Evolutionary conservation across 2,329 filamentous ascomycete species (phyloP), one percentile per base, ranked within the genome.

Genomic region (Pezicula radicicola): DNA sequence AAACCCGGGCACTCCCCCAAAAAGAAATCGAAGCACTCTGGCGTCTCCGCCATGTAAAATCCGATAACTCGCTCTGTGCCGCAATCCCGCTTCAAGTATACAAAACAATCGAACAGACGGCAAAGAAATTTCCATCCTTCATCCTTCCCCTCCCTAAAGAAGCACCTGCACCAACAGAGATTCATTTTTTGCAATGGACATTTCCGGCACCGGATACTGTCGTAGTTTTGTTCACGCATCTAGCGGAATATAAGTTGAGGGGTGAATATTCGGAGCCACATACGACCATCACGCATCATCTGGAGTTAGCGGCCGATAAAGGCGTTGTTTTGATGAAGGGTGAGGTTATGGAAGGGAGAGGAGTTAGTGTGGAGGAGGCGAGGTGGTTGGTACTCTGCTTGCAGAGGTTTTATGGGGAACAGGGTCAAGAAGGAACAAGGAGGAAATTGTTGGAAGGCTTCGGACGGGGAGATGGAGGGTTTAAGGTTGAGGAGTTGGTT

Each of bases 131-230:
- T 68, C 94, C 94, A 13, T 87, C 91, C 62, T 99, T 99, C 73
- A 87, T 99, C 50, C 81, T 99, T 1, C 94, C 94, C 0, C 80
- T 97, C 6, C 89, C 89, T 59, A 89, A 81, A 70, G 76, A 67
- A 47, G 70, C 71, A 3, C 75, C 81, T 55, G 90, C 89, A 48
- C 42, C 42, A 16, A 90, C 91, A 44, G 94, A 97, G 70, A 91
- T 99, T 43, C 94, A 99, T 72, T 96, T 96, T 70, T 72, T 99
- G 56, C 93, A 99, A 72, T 99, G 95, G 91, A 89, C 88, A 0
- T 97, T 96, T 71, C 92, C 96, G 54, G 79, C 84, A 0, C 75
- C 77, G 73, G 30, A 79, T 54, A 87, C 84, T 3, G 83, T 81
- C 53, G 90, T 88, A 0, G 86, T 97, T 6, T 84, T 99, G 33